Base-by-base conservation (phyloP, 1,139 yeast genomes). In the Geotrichum citri-aurantii region DNA sequence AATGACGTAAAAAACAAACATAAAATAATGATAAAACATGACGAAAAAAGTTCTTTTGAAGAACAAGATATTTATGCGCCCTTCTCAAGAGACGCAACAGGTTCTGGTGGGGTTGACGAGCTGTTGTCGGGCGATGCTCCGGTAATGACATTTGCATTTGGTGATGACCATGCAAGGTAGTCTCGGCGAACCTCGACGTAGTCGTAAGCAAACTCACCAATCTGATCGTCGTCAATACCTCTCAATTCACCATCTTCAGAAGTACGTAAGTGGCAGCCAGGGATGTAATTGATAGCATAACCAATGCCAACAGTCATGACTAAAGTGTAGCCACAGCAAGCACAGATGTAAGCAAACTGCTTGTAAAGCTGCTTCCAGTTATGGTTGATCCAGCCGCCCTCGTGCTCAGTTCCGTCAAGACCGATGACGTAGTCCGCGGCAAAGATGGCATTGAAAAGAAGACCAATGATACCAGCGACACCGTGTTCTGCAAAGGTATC, bases 401-500 rank as follows among this genome's bases (percentile, higher is more conserved):
- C 80, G 69, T 89, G 96, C 55, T 79, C 87, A 11, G 95, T 85
- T 21, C 78, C 78, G 69, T 93, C 98, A 71, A 91, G 86, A 11
- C 97, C 97, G 64, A 93, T 82, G 57, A 93, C 95, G 72, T 90
- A 86, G 61, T 88, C 81, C 8, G 92, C 89, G 14, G 90, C 97
- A 69, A 93, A 91, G 3, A 93, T 70, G 0, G 91, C 97, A 71
- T 92, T 92, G 76, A 90, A 91, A 14, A 93, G 62, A 52, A 92
- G 79, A 0, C 99, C 98, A 55, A 93, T 81, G 55, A 91, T 80
- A 44, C 99, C 99, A 0, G 98, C 98, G 68, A 93, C 81, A 58
- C 97, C 98, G 86, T 93, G 99, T 83, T 92, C 98, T 24, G 98
- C 98, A 72, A 93, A 81, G 55, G 92, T 86, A 85, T 93, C 98